Percentiles rank a stretch among this genome's conserved stretches.
These are phyloP conservation scores for Nothophoma quercina DNA, from an alignment of 2,329 filamentous ascomycete species.

Conservation along the genomic window DNA sequence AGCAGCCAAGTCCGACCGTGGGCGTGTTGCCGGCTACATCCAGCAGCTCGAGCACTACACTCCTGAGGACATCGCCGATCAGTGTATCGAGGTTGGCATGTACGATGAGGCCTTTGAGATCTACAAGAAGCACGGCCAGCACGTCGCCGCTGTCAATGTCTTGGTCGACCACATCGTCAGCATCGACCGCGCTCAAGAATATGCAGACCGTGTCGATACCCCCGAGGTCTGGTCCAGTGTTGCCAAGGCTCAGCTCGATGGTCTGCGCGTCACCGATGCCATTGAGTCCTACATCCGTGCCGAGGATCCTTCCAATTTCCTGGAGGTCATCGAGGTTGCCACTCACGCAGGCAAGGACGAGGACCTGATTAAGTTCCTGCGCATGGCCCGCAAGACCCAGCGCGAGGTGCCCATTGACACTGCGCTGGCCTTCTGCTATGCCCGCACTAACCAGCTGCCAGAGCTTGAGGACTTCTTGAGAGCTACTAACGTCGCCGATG, in stretches of 20 bases:
- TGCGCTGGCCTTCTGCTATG: conserved; percentile 90
- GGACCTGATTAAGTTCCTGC: conserved; percentile 93
- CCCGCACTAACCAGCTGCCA: conserved; percentile 86
- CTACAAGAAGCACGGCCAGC: conserved; percentile 96
- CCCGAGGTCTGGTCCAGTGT: conserved; percentile 92
- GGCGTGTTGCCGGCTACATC: conserved; percentile 94
- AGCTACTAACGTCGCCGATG: conserved; percentile 90
- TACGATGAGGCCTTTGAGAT: conserved; percentile 98
- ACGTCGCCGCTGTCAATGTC: conserved; percentile 85
- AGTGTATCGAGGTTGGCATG: conserved; percentile 93
- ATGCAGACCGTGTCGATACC: conserved; percentile 91
- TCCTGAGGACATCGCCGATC: conserved; percentile 87
- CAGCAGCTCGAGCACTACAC: conserved; percentile 89
- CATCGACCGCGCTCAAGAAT: conserved; percentile 95
- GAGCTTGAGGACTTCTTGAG: conserved; percentile 97
- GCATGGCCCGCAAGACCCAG: conserved; percentile 96
- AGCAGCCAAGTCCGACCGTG: conserved; percentile 94
- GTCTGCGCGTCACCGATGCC: conserved; percentile 87
- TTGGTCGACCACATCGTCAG: conserved; percentile 96
- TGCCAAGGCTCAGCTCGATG: conserved; percentile 96
- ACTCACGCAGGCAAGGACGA: conserved; percentile 97
- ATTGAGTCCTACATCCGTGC: conserved; percentile 98
- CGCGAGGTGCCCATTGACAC: conserved; percentile 95
- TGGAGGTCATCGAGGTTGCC: conserved; percentile 94
- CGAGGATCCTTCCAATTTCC: conserved; percentile 88